phyloP scores from a whole-genome alignment of 2,329 filamentous ascomycete genomes.

The Trichoderma atrobrunneum region DNA sequence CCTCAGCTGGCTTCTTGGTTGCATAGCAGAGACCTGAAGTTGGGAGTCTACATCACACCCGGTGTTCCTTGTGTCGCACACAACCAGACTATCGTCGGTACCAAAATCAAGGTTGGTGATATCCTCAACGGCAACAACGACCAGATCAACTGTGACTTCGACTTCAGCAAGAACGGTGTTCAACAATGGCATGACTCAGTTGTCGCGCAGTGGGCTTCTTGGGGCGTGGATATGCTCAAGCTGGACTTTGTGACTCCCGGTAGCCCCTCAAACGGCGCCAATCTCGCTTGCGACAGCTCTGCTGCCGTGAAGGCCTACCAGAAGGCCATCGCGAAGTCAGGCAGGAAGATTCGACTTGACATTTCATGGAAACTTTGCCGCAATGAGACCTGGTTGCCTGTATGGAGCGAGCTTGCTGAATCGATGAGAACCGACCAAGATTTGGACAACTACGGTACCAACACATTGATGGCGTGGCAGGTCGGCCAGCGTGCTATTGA shows the following conservation, averaged over 20 bases:
- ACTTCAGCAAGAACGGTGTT: conserved; percentile 13
- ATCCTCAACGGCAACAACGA: conserved; percentile 5
- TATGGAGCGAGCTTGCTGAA: conserved; percentile 16
- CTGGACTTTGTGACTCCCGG: conserved; percentile 19
- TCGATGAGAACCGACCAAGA: conserved; percentile 17
- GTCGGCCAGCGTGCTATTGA: conserved; percentile 18
- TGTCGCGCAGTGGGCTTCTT: conserved; percentile 15
- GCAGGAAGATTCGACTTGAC: conserved; percentile 14
- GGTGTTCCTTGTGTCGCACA: conserved; percentile 14
- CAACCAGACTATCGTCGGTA: conserved; percentile 17
- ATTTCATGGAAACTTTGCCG: conserved; percentile 20
- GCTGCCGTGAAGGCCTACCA: conserved; percentile 5
- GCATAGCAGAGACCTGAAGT: conserved; percentile 10
- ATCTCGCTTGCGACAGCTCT: conserved; percentile 12
- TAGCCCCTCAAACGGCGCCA: conserved; percentile 11
- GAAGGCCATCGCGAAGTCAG: conserved; percentile 8
- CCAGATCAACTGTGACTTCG: conserved; percentile 17
- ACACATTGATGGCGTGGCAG: conserved; percentile 14
- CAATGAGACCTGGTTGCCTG: conserved; percentile 17
- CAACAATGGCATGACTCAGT: conserved; percentile 18
- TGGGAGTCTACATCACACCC: conserved; percentile 18
- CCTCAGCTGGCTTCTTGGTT: conserved; percentile 17
- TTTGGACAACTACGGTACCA: conserved; percentile 17
- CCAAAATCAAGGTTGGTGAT: conserved; percentile 4
- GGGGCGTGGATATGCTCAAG: conserved; percentile 20